These are phyloP conservation scores for Colletotrichum agaves DNA, from an alignment of 2,329 filamentous ascomycete species.

Conservation along the genomic window DNA sequence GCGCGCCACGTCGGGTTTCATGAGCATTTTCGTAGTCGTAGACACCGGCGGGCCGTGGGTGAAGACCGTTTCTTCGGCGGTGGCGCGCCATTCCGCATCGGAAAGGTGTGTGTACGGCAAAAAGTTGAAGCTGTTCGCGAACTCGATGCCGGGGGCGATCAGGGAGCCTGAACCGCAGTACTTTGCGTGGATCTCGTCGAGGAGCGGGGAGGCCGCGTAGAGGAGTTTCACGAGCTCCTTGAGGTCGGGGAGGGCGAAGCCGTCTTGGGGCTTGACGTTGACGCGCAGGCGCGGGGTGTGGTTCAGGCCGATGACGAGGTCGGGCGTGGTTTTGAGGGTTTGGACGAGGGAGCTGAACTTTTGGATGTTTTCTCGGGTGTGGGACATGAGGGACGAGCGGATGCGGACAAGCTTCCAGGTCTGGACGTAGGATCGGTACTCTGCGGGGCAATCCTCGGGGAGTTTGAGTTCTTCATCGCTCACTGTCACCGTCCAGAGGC, in stretches of 20 bases:
- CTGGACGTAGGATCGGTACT: background rate
- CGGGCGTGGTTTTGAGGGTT: background rate
- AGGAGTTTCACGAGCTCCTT: conserved; percentile 12
- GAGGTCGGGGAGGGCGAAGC: conserved; percentile 1
- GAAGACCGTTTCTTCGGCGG: background rate
- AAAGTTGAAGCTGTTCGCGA: background rate
- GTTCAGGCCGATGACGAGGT: background rate
- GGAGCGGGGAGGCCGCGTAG: conserved; percentile 1
- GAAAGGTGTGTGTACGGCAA: background rate
- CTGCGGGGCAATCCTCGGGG: background rate
- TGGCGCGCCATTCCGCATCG: conserved; percentile 2
- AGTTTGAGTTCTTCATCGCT: background rate
- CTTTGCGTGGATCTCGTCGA: conserved; percentile 12
- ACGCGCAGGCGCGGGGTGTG: conserved; percentile 2
- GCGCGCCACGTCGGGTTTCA: background rate
- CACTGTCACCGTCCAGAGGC: background rate
- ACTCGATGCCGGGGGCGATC: conserved; percentile 18
- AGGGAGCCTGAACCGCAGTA: conserved; percentile 3
- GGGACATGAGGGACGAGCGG: background rate
- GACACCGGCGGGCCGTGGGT: background rate
- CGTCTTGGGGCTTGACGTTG: background rate
- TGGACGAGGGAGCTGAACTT: background rate
- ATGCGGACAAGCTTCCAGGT: conserved; percentile 9
- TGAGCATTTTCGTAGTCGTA: background rate
- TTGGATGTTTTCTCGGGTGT: background rate